Percentiles rank a stretch among this genome's conserved stretches.
phyloP scores from a whole-genome alignment of 2,329 filamentous ascomycete genomes.

The Arachnomyces sp. region DNA sequence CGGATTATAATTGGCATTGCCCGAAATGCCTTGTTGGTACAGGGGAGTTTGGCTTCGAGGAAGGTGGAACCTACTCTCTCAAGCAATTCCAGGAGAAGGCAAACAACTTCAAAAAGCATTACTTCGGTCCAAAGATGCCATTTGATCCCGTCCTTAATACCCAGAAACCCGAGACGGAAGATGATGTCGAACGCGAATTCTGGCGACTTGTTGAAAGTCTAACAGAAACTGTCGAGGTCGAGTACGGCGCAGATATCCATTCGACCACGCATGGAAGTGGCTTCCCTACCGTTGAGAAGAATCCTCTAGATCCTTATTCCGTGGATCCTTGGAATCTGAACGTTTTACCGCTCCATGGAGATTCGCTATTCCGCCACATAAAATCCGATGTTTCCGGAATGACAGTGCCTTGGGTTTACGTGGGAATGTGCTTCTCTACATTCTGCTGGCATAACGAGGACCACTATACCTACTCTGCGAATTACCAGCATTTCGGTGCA shows the following conservation, averaged over 20 bases:
- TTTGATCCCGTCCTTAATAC: constrained; percentile 78
- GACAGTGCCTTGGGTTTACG: constrained; percentile 98
- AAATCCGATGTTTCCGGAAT: constrained; percentile 98
- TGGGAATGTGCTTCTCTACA: constrained; percentile 98
- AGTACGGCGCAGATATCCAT: constrained; percentile 96
- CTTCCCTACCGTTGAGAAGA: constrained; percentile 87
- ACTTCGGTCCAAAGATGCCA: constrained; percentile 85
- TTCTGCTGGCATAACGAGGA: constrained; percentile 99
- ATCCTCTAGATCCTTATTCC: constrained; percentile 78
- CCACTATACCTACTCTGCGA: constrained; percentile 94
- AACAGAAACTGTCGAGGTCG: constrained; percentile 92
- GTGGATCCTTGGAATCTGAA: constrained; percentile 95
- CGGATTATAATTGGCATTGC: constrained; percentile 91
- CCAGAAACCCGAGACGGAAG: constrained; percentile 74
- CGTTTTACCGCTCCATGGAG: constrained; percentile 77
- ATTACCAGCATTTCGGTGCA: constrained; percentile 95
- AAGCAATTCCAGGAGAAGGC: constrained; percentile 95
- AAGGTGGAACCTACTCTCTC: constrained; percentile 89
- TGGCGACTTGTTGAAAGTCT: constrained; percentile 91
- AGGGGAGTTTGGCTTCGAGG: constrained; percentile 94
- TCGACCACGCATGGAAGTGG: constrained; percentile 96
- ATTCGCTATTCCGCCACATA: constrained; percentile 92
- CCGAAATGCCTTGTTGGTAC: constrained; percentile 91
- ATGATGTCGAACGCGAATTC: constrained; percentile 93
- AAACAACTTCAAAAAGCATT: constrained; percentile 85